Evolutionary conservation across 805 yeast species (phyloP).

Genomic region (Yarrowia porcina): DNA sequence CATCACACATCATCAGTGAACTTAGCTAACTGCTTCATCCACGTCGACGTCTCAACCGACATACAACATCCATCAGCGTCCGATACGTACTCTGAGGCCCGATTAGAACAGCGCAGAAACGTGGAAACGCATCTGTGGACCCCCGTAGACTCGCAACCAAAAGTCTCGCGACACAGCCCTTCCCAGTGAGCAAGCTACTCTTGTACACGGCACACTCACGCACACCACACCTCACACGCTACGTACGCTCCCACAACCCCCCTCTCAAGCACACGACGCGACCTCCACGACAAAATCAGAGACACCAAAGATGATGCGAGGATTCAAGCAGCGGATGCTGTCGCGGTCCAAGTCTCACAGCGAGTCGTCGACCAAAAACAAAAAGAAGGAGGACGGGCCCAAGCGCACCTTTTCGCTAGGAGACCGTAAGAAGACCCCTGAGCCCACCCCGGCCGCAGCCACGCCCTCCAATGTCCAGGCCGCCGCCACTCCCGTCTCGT

Average conservation of each 20-base stretch:
- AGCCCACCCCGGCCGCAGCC: not conserved
- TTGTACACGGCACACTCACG: not conserved
- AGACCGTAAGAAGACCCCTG: slow-evolving; percentile 24
- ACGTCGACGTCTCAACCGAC: slow-evolving; percentile 21
- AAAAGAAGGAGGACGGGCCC: slow-evolving; percentile 27
- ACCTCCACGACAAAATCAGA: not conserved
- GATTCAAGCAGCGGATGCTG: slow-evolving; percentile 36
- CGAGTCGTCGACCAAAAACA: slow-evolving; percentile 29
- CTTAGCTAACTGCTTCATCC: slow-evolving; percentile 12
- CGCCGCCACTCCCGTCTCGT: slow-evolving; percentile 1
- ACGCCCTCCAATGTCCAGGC: slow-evolving; percentile 2
- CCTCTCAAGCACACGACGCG: not conserved
- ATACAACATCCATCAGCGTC: not conserved
- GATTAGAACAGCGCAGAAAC: not conserved
- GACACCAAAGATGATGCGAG: slow-evolving; percentile 31
- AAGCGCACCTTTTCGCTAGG: slow-evolving; percentile 21
- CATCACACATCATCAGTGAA: slow-evolving; percentile 19
- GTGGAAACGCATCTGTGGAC: not conserved
- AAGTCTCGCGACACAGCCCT: not conserved
- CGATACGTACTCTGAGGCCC: not conserved
- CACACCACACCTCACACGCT: not conserved
- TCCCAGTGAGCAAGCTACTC: not conserved
- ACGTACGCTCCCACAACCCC: not conserved
- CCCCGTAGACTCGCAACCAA: not conserved
- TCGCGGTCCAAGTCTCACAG: slow-evolving; percentile 32